Evolutionary conservation across 2,329 filamentous ascomycete genomes (phyloP), one percentile per base, ranked within the genome.

Genomic region (Geoglossum cookeanum): DNA sequence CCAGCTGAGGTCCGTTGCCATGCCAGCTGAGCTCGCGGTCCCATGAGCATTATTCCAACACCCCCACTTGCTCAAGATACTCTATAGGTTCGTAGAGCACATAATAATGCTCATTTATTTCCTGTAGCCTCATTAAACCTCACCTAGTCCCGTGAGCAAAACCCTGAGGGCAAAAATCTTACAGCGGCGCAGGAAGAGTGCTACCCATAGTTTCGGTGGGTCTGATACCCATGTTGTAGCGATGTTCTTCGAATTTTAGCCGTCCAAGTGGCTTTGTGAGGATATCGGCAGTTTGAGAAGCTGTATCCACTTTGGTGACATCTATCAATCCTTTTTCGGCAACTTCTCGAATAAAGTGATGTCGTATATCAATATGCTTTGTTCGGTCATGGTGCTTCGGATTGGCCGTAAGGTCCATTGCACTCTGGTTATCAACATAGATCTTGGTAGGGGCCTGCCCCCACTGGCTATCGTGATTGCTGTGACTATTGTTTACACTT

Each of bases 291-390:
- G n/a, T n/a, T n/a, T n/a, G n/a, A n/a, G n/a, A n/a, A n/a, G n/a
- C n/a, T n/a, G n/a, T n/a, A n/a, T n/a, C n/a, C n/a, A n/a, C n/a
- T n/a, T n/a, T n/a, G n/a, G n/a, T n/a, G n/a, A n/a, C n/a, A n/a
- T n/a, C n/a, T n/a, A n/a, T n/a, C n/a, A n/a, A 42, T 57, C 45
- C 49, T 32, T 54, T 32, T 15, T 17, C 35, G 33, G 35, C 3
- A 3, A n/a, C 15, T 11, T 57, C 55, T 13, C 29, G 55, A 9
- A 62, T 45, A 51, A 61, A 62, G 42, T 62, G 57, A 33, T 62
- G 55, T 11, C 58, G 54, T 17, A 62, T 55, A 44, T 62, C 57
- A 17, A 62, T 61, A 55, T 62, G 57, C 35, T 62, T 61, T n/a
- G 55, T 61, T 49, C 55, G 45, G 8, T 42, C 37, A 45, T 62